Conservation (phyloP, 1,284 basidiomycete genomes). For the Moesziomyces aphidis region DNA sequence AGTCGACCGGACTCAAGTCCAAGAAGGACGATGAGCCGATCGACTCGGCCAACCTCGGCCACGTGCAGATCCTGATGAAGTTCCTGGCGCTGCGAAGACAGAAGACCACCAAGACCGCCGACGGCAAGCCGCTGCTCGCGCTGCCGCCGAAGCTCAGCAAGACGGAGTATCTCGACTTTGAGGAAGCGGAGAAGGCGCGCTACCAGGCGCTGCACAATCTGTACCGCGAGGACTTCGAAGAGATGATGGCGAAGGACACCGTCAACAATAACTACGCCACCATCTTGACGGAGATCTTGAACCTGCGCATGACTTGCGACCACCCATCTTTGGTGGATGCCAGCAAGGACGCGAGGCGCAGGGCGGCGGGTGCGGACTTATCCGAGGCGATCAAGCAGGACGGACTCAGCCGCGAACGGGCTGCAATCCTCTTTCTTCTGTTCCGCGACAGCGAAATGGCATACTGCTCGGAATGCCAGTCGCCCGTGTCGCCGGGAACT, state of each 20-base stretch:
- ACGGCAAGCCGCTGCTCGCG: conserved; percentile 85
- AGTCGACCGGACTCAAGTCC: conserved; percentile 72
- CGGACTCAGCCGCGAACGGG: conserved; percentile 82
- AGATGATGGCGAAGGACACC: conserved; percentile 87
- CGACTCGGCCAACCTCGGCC: conserved; percentile 88
- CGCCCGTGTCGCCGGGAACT: conserved; percentile 73
- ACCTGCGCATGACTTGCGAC: conserved; percentile 94
- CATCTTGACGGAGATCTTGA: conserved; percentile 83
- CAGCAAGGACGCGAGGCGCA: conserved; percentile 69
- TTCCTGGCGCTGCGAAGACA: conserved; percentile 95
- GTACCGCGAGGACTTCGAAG: conserved; percentile 89
- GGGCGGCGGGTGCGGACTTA: conserved; percentile 73
- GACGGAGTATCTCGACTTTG: conserved; percentile 85
- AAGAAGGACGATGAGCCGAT: conserved; percentile 54
- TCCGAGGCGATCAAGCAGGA: conserved; percentile 76
- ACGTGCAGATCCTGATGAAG: conserved; percentile 97
- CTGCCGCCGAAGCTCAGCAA: conserved; percentile 86
- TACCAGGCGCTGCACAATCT: conserved; percentile 89
- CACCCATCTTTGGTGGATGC: conserved; percentile 88
- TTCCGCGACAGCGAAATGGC: conserved; percentile 86
- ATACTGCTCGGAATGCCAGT: conserved; percentile 86
- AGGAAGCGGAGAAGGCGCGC: conserved; percentile 82
- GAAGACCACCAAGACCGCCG: conserved; percentile 84
- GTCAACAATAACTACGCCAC: conserved; percentile 96
- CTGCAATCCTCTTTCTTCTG: conserved; percentile 81